Percentiles rank a stretch among this genome's conserved stretches.
phyloP scores from a whole-genome alignment of 495 filamentous ascomycete species.

The Hypoxylon trugodes region DNA sequence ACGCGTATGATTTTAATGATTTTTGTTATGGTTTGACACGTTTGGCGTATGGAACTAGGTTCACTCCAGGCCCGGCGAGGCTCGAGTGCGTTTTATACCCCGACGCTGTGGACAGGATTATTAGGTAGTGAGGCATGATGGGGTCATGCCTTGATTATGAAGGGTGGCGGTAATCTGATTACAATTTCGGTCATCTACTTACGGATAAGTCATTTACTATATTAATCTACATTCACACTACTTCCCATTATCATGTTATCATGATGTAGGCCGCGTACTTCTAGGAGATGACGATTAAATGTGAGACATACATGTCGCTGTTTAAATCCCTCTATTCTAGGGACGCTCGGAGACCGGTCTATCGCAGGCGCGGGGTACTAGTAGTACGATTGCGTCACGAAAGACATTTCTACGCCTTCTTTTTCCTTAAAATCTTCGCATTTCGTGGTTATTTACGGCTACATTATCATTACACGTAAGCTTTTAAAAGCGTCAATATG shows the following conservation, averaged over 20 bases:
- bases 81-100: slow-evolving; percentile 28
- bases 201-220: not conserved
- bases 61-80: slow-evolving; percentile 30
- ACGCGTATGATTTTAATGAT: slow-evolving; percentile 26
- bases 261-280: not conserved
- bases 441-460: not conserved
- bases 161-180: slow-evolving; percentile 7
- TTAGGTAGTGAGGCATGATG: not conserved
- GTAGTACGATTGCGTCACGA: no score
- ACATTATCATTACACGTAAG: not conserved
- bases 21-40: slow-evolving; percentile 28
- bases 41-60: slow-evolving; percentile 22
- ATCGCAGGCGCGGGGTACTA: no score
- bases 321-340: no score
- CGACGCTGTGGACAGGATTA: not conserved
- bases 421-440: not conserved
- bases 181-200: not conserved
- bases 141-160: not conserved
- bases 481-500: not conserved
- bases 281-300: no score
- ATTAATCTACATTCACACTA: not conserved
- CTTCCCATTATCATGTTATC: not conserved
- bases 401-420: not conserved
- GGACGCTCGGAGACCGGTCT: no score
- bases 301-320: no score